Conservation (phyloP, 805 yeast species). For the Gaillardinia entomophila region DNA sequence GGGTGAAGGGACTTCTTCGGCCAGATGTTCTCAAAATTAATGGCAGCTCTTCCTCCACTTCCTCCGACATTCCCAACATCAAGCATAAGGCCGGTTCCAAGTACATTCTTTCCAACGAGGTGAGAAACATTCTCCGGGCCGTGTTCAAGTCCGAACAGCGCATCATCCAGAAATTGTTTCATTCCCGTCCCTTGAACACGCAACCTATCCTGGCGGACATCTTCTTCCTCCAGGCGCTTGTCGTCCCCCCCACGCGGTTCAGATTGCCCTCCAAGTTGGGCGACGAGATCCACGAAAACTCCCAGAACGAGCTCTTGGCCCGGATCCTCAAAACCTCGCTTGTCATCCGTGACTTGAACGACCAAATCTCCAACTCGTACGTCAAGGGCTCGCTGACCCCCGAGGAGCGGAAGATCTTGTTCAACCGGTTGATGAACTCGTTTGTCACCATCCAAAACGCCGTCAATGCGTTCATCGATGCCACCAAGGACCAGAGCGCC, state of each 20-base stretch:
- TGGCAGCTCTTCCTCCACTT: slow-evolving; percentile 8
- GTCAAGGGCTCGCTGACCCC: slow-evolving; percentile 33
- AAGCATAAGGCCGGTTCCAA: slow-evolving; percentile 71
- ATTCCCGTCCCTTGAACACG: slow-evolving; percentile 62
- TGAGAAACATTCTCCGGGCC: slow-evolving; percentile 68
- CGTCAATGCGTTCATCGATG: slow-evolving; percentile 89
- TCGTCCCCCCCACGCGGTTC: slow-evolving; percentile 96
- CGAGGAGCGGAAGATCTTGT: slow-evolving; percentile 70
- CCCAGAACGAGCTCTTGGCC: slow-evolving; percentile 84
- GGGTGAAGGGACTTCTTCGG: slow-evolving; percentile 73
- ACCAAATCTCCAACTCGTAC: slow-evolving; percentile 59
- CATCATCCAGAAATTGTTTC: slow-evolving; percentile 69
- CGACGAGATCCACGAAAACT: slow-evolving; percentile 91
- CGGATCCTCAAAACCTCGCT: slow-evolving; percentile 75
- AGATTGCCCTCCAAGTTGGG: slow-evolving; percentile 96
- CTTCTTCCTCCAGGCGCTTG: slow-evolving; percentile 82
- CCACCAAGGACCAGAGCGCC: slow-evolving; percentile 78
- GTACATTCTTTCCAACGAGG: slow-evolving; percentile 83
- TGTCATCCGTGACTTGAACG: slow-evolving; percentile 83
- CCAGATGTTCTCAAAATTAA: slow-evolving; percentile 56
- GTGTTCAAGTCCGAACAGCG: slow-evolving; percentile 72
- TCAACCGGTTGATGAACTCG: slow-evolving; percentile 90
- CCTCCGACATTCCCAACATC: slow-evolving; percentile 39
- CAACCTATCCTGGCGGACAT: slow-evolving; percentile 60
- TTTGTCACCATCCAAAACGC: slow-evolving; percentile 94